phyloP scores from a whole-genome alignment of 2,329 filamentous ascomycete species.

The Cryphonectria carpinicola region DNA sequence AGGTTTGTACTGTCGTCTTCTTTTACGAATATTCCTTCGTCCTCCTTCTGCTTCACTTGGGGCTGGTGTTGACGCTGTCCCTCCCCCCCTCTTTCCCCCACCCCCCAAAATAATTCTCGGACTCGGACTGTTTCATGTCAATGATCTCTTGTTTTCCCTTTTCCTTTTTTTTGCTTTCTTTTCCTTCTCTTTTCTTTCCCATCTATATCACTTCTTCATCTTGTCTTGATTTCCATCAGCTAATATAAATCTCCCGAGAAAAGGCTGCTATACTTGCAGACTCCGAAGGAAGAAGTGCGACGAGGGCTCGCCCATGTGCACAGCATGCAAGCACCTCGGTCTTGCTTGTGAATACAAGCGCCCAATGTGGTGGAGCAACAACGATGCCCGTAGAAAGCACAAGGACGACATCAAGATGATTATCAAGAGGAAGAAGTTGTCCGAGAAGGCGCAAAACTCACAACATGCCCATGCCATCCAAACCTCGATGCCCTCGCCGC shows the following conservation, averaged over 20 bases:
- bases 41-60: slow-evolving; percentile 7
- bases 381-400: slow-evolving; percentile 79
- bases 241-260: slow-evolving; percentile 35
- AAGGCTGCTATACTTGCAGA: slow-evolving; percentile 71
- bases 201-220: slow-evolving; percentile 8
- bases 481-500: slow-evolving; percentile 68
- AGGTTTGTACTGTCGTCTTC: slow-evolving; percentile 63
- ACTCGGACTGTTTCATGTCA: slow-evolving; percentile 33
- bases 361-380: slow-evolving; percentile 97
- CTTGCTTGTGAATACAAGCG: slow-evolving; percentile 95
- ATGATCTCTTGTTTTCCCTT: slow-evolving; percentile 31
- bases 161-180: no score
- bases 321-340: slow-evolving; percentile 73
- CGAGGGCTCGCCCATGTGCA: slow-evolving; percentile 65
- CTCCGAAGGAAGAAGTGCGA: slow-evolving; percentile 72
- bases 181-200: slow-evolving; percentile 28
- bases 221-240: slow-evolving; percentile 33
- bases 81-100: not conserved
- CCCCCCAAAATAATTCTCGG: not conserved
- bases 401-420: slow-evolving; percentile 97
- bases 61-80: slow-evolving; percentile 3
- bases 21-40: slow-evolving; percentile 29
- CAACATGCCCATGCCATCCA: slow-evolving; percentile 48
- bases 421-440: slow-evolving; percentile 95
- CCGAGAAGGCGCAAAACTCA: slow-evolving; percentile 73